Base-by-base conservation (phyloP, 2,329 filamentous ascomycete species). In the Didymella glomerata region DNA sequence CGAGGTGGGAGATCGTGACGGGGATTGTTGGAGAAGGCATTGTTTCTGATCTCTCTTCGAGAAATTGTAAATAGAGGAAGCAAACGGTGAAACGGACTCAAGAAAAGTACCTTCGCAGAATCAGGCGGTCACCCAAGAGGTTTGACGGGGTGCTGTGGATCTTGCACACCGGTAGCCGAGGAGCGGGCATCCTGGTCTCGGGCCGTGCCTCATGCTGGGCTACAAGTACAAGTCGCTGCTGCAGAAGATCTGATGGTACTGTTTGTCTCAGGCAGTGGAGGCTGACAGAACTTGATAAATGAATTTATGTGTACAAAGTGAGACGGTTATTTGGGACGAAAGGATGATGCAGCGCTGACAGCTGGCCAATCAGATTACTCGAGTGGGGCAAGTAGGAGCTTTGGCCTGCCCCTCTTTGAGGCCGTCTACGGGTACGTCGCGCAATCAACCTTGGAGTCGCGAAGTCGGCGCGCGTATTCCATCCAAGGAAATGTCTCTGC, bases 1-100 rank as follows among this genome's bases (percentile, higher is more conserved):
- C 60, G 7, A 62, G 60, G 38, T 62, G 60, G 27, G 60, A 57
- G 28, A 62, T 28, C n/a, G 44, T 42, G 41, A 62, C 45, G 8
- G 52, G 32, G 16, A 62, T 36, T 13, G 57, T 60, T 1, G 56
- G 22, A 10, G 48, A 50, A n/a, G 55, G 38, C 55, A 62, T 62
- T 36, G 10, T 46, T 47, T n/a, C 8, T 50, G 14, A 13, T 24
- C 5, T 13, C 8, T 2, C 0, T 7, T 5, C 6, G 9, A 13
- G 9, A 11, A 4, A 9, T 9, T 34, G n/a, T 13, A 38, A 9
- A 25, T 9, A 24, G 18, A 36, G 20, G n/a, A 25, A 20, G 14
- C 10, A 11, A 20, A 3, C 8, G 14, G 18, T 16, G 13, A 13
- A 27, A 16, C 20, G 9, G 16, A 2, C 11, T 40, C 16, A 2